These are phyloP conservation scores for Pichia heedii DNA, from an alignment of 805 yeast species.

Conservation along the genomic window DNA sequence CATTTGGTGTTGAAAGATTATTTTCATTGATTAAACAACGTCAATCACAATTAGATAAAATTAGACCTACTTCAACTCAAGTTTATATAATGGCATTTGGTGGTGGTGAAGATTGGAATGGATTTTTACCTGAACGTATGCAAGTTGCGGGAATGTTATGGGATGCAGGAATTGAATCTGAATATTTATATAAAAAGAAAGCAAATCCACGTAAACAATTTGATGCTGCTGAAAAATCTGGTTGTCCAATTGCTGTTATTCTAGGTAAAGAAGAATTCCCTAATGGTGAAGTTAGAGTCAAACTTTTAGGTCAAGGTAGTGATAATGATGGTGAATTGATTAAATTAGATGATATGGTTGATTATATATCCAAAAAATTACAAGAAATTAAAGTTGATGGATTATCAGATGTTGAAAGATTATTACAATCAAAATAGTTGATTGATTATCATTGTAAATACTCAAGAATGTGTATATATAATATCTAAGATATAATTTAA, in stretches of 20 bases:
- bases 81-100: slow-evolving; percentile 97
- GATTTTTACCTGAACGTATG: slow-evolving; percentile 91
- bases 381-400: slow-evolving; percentile 38
- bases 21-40: slow-evolving; percentile 84
- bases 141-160: slow-evolving; percentile 71
- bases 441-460: neutral
- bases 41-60: slow-evolving; percentile 47
- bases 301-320: slow-evolving; percentile 75
- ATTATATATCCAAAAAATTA: slow-evolving; percentile 34
- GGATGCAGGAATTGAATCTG: slow-evolving; percentile 84
- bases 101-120: slow-evolving; percentile 95
- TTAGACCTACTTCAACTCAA: slow-evolving; percentile 83
- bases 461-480: neutral
- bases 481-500: neutral
- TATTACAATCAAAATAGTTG: slow-evolving; percentile 30
- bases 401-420: slow-evolving; percentile 53
- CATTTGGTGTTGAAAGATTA: slow-evolving; percentile 94
- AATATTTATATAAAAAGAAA: slow-evolving; percentile 85
- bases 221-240: slow-evolving; percentile 94
- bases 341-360: slow-evolving; percentile 49
- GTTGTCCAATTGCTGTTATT: slow-evolving; percentile 84
- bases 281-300: slow-evolving; percentile 75
- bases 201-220: slow-evolving; percentile 94
- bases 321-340: slow-evolving; percentile 78
- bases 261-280: slow-evolving; percentile 91